A percentile compares a stretch with the other conserved stretches of the same genome.
phyloP scores from a whole-genome alignment of 495 filamentous ascomycete genomes.

The Recurvomyces mirabilis region DNA sequence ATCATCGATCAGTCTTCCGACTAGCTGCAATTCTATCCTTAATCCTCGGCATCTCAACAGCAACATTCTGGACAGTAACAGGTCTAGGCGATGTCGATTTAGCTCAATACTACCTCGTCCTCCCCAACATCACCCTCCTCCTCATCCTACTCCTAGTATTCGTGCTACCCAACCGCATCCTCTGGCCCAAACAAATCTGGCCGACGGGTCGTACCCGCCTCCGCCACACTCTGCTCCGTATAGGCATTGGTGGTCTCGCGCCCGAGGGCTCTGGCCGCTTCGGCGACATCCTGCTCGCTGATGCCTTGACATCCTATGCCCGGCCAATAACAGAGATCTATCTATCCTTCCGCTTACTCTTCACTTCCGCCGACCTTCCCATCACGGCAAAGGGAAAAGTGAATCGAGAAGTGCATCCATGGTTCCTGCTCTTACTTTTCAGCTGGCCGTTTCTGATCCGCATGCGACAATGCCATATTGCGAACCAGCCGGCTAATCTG shows the following conservation, averaged over 20 bases:
- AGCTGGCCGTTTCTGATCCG: constrained; percentile 74
- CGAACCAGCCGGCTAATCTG: constrained; percentile 78
- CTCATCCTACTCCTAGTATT: constrained; percentile 60
- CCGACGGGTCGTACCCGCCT: constrained; percentile 67
- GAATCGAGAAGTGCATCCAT: constrained; percentile 62
- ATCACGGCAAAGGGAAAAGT: constrained; percentile 67
- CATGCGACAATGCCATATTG: constrained; percentile 82
- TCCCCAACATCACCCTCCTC: constrained; percentile 70
- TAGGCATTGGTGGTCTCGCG: constrained; percentile 70
- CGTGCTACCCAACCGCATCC: constrained; percentile 49
- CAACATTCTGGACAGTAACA: constrained; percentile 74
- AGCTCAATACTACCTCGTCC: constrained; percentile 47
- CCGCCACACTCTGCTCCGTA: constrained; percentile 56
- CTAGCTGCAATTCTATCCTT: constrained; percentile 63
- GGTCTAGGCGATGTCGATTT: constrained; percentile 37
- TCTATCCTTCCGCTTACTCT: constrained; percentile 75
- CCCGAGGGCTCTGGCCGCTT: constrained; percentile 77
- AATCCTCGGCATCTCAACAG: constrained; percentile 55
- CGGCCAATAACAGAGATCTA: constrained; percentile 86
- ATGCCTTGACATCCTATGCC: constrained; percentile 88
- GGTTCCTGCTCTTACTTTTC: constrained; percentile 70
- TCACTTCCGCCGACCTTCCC: no score
- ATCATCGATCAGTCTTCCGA: constrained; percentile 75
- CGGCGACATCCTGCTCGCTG: constrained; percentile 85
- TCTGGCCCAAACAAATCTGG: constrained; percentile 27